Percentiles rank a stretch among this genome's conserved stretches.
phyloP scores from a whole-genome alignment of 176 grass and related monocot species.

The Poa annua region DNA sequence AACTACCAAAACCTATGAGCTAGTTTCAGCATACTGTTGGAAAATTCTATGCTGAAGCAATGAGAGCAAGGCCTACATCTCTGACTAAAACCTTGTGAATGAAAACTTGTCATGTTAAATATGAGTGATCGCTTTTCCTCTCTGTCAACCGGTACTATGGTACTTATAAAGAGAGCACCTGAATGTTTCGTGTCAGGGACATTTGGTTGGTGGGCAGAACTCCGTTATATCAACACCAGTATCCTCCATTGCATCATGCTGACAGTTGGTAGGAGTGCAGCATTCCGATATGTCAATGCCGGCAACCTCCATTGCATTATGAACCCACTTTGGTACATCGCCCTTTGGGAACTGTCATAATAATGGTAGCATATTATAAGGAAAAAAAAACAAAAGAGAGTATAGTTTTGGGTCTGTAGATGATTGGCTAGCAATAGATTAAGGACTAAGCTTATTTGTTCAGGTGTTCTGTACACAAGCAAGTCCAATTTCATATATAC shows the following conservation, averaged over 20 bases:
- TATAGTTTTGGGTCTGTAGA: neutral
- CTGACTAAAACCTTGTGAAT: constrained; percentile 26
- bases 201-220: constrained; percentile 53
- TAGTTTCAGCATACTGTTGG: constrained; percentile 56
- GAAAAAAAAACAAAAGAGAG: neutral
- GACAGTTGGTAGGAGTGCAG: constrained; percentile 51
- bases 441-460: neutral
- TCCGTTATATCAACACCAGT: constrained; percentile 72
- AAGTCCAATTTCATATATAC: neutral
- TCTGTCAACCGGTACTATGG: neutral
- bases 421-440: neutral
- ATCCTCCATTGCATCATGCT: constrained; percentile 78
- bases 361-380: neutral
- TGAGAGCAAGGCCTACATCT: constrained; percentile 33
- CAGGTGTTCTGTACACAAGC: neutral
- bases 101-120: constrained; percentile 9
- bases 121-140: constrained; percentile 10
- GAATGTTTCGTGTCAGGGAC: neutral
- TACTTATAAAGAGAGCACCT: neutral
- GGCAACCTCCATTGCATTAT: constrained; percentile 93
- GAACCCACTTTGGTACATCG: constrained; percentile 84
- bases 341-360: constrained; percentile 81
- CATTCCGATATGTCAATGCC: constrained; percentile 88
- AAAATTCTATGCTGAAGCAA: constrained; percentile 54
- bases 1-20: constrained; percentile 20